Evolutionary conservation across 768 basidiomycete species (phyloP), one percentile per base, ranked within the genome.

Genomic region (Tulasnella sp.): DNA sequence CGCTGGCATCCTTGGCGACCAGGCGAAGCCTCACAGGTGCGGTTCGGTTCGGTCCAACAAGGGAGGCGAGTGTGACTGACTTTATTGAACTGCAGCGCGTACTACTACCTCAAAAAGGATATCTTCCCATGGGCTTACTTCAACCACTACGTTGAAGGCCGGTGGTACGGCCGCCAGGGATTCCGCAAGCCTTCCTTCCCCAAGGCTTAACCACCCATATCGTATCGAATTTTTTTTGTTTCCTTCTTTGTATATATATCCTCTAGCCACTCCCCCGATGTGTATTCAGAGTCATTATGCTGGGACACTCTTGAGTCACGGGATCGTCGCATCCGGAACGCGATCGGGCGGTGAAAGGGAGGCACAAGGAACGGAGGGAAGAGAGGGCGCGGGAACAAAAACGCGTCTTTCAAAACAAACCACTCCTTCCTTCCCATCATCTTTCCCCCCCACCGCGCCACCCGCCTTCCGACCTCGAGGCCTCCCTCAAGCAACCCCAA

Each of bases 21-120:
- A 97, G 81, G 79, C 83, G n/a, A 87, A 85, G 73, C 89, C 89
- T 41, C 85, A 89, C 77, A 84, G 89, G 92, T 91, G 80, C 32
- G 35, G 19, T 16, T 29, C 3, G 35, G 3, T 37, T 2, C 2
- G 12, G 14, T 2, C 63, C 26, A 19, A 22, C 14, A 32, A 36
- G 63, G 19, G 63, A 36, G 63, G 19, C n/a, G 35, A 65, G 34
- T 65, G 9, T 12, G 8, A 19, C 63, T 65, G 29, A 65, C 63
- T 11, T 35, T 32, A 9, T 12, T 35, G 32, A 68, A 39, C 17
- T 68, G 16, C 76, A 90, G 90, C 71, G 74, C 87, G 3, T 95
- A 91, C 84, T 97, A 94, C 81, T 87, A 95, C 80, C 80, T 98
- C 67, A 95, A 95, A 81, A 95, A 90, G 84, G 85, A 87, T 74